phyloP scores from a whole-genome alignment of 2,329 filamentous ascomycete genomes.

The Aspergillus brunneoviolaceus region DNA sequence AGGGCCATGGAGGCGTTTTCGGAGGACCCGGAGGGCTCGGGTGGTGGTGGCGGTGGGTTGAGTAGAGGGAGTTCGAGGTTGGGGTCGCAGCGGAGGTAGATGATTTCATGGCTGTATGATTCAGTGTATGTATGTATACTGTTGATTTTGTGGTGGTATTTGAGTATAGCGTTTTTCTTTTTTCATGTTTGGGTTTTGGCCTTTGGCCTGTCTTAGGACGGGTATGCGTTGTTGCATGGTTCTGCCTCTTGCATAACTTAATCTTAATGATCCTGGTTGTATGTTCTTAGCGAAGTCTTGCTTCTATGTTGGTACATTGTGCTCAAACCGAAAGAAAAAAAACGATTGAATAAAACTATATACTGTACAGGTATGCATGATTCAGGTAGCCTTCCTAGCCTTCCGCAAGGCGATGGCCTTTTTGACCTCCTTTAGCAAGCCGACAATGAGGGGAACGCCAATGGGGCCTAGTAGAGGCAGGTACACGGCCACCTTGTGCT shows the following conservation, averaged over 20 bases:
- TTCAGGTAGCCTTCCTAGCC: slow-evolving; percentile 19
- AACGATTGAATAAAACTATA: not conserved
- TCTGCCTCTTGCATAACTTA: not conserved
- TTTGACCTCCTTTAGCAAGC: slow-evolving; percentile 76
- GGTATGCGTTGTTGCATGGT: not conserved
- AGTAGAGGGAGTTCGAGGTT: not conserved
- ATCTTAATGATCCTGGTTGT: not conserved
- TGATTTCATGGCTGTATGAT: not conserved
- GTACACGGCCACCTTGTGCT: slow-evolving; percentile 97
- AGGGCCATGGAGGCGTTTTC: slow-evolving; percentile 31
- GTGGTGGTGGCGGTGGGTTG: not conserved
- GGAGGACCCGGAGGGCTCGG: not conserved
- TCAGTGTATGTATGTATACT: not conserved
- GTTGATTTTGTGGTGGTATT: not conserved
- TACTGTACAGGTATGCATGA: not conserved
- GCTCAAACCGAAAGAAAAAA: not conserved
- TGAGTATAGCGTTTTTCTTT: not conserved
- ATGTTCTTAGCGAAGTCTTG: not conserved
- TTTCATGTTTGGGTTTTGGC: not conserved
- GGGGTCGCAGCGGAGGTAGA: not conserved
- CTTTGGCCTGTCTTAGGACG: not conserved
- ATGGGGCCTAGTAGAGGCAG: slow-evolving; percentile 86
- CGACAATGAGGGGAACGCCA: slow-evolving; percentile 84
- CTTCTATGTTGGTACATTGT: not conserved
- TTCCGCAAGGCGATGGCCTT: slow-evolving; percentile 42